Evolutionary conservation across 2,329 filamentous ascomycete species (phyloP), one percentile per base, ranked within the genome.

Genomic region (Calycina herbarum): DNA sequence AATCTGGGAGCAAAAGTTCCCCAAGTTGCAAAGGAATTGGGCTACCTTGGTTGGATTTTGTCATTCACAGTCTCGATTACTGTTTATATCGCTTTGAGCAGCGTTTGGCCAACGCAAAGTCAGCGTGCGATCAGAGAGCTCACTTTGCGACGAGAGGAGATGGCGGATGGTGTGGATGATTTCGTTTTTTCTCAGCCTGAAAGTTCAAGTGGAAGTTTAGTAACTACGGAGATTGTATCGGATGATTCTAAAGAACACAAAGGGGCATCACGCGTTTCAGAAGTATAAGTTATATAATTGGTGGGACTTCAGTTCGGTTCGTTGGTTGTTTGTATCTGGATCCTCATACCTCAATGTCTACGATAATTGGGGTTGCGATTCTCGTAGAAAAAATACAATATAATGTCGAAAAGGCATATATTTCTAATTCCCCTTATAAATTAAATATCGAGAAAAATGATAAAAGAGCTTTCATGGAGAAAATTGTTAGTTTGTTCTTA

Each of bases 41-140:
- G 72, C 58, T 57, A 73, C 54, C 62, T 76, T 0, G 74, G 75
- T 38, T 76, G 74, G 74, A 62, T 74, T 11, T 64, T 76, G 31
- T 75, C 72, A 2, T 76, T 76, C 62, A 42, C 66, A 33, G 66
- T 69, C 8, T 69, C 70, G 1, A 67, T 74, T 27, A 60, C 72
- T 4, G 56, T 73, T 11, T 76, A 76, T 66, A 72, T 68, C 20
- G 62, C 62, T 2, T 61, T 79, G 8, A 78, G 77, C 67, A 60
- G 54, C 11, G 45, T 78, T 10, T 77, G 75, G 73, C 76, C 76
- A 15, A 78, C 75, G 0, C 35, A 69, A 35, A 76, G 73, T 31
- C 74, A 76, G 66, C 71, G 65, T 42, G 51, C 71, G 2, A 66
- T 77, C 15, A 70, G 69, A 56, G 65, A 76, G 59, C 68, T 72